Evolutionary conservation across 352 stramenopile genomes (phyloP), one percentile per base, ranked within the genome.

Genomic region (Phytopythium sindhum): DNA sequence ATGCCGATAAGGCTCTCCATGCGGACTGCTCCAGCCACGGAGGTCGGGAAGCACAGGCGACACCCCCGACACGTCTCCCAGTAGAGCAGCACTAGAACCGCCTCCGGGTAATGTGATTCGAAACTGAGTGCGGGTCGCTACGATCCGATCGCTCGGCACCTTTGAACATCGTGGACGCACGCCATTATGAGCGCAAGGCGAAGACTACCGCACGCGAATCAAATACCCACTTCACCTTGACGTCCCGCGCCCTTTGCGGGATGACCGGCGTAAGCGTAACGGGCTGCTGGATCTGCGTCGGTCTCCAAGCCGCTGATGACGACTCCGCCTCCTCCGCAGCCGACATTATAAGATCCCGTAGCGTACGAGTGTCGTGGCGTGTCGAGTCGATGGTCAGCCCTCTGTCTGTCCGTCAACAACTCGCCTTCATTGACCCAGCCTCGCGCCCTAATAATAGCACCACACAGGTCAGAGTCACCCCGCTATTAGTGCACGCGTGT

Each of bases 1-100:
- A 17, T 81, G 84, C 0, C 80, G 72, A 51, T 91, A 93, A 1
- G 84, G 84, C 63, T 91, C 76, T 7, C 81, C 81, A 54, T 88
- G 74, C 10, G 84, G 84, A 61, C 84, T 91, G 45, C 78, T 83
- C 84, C 84, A 93, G 6, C 84, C 84, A 3, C 70, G 69, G 17
- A 75, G 68, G 12, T 81, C 72, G 14, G 11, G 41, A n/a, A 65
- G 37, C 47, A 24, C 62, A 12, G 6, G 39, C 24, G 66, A 37
- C 41, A 24, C 60, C 10, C 2, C 41, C 2, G 41, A 2, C 12
- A 26, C 24, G n/a, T 24, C 54, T 31, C 26, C 37, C 17, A 2
- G n/a, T 21, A 26, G n/a, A 60, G 23, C 33, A 51, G 23, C 33
- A 19, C 23, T 2, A 10, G 14, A 24, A 19, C 24, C 55, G 26